Evolutionary conservation across 352 stramenopile genomes (phyloP).

Genomic region (Globisporangium sylvaticum): DNA sequence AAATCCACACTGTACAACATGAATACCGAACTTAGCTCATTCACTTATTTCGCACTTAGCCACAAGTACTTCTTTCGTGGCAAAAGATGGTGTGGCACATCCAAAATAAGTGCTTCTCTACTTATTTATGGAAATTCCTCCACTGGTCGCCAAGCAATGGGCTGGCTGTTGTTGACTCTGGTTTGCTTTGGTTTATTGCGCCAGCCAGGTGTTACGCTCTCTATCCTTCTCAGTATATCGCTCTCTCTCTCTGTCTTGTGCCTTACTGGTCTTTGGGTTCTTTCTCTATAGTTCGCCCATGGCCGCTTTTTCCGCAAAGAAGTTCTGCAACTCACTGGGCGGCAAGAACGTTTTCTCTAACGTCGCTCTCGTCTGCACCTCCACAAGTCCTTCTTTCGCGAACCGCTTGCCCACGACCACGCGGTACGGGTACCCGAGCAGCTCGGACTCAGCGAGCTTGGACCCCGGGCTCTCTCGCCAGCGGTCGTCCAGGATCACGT

Average conservation of each 20-base stretch:
- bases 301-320: slow-evolving; percentile 27
- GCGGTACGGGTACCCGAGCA: slow-evolving; percentile 83
- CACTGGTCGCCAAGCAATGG: too few species aligned
- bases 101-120: too few species aligned
- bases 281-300: slow-evolving; percentile 17
- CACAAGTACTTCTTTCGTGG: too few species aligned
- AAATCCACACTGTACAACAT: too few species aligned
- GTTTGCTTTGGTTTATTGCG: too few species aligned
- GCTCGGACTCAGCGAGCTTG: slow-evolving; percentile 83
- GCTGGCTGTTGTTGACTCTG: too few species aligned
- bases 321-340: slow-evolving; percentile 32
- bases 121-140: too few species aligned
- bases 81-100: too few species aligned
- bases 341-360: slow-evolving; percentile 63
- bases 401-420: slow-evolving; percentile 84
- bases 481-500: slow-evolving; percentile 83
- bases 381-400: slow-evolving; percentile 65
- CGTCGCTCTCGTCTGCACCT: slow-evolving; percentile 64
- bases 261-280: not conserved
- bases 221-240: too few species aligned
- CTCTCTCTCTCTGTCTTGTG: not conserved
- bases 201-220: too few species aligned
- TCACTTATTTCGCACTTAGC: too few species aligned
- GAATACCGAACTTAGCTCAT: too few species aligned
- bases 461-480: slow-evolving; percentile 76